Percentiles rank a stretch among this genome's conserved stretches.
Conservation (phyloP, 1,284 basidiomycete genomes). For the Volvariella surrecta region DNA sequence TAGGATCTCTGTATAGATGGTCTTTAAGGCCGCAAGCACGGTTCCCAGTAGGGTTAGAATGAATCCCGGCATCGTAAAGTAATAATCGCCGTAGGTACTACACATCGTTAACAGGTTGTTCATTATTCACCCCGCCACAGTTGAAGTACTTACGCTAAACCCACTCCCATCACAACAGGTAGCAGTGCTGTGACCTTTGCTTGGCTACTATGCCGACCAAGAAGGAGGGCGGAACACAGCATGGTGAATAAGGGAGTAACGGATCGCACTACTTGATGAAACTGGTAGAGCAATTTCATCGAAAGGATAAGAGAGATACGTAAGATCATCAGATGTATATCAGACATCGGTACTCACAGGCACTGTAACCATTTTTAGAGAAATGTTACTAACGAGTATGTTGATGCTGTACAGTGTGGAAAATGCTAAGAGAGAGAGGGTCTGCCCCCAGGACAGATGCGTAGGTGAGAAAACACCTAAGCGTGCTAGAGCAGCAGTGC, state of each 20-base stretch:
- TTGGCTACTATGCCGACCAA: slow-evolving; percentile 41
- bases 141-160: slow-evolving; percentile 68
- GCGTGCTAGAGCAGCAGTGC: slow-evolving; percentile 63
- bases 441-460: slow-evolving; percentile 35
- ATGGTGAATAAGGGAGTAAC: slow-evolving; percentile 89
- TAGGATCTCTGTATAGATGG: slow-evolving; percentile 81
- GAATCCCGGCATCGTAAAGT: slow-evolving; percentile 77
- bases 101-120: slow-evolving; percentile 3
- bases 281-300: slow-evolving; percentile 34
- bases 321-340: neutral
- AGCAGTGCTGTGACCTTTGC: slow-evolving; percentile 68
- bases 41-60: slow-evolving; percentile 83
- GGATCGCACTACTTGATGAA: slow-evolving; percentile 93
- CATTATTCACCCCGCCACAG: neutral
- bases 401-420: slow-evolving; percentile 87
- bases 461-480: slow-evolving; percentile 11
- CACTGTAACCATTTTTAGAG: slow-evolving; percentile 81
- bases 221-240: slow-evolving; percentile 54
- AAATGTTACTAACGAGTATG: slow-evolving; percentile 88
- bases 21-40: slow-evolving; percentile 84
- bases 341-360: slow-evolving; percentile 50
- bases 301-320: neutral
- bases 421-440: slow-evolving; percentile 64
- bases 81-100: slow-evolving; percentile 88
- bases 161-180: slow-evolving; percentile 87